A percentile compares a stretch with the other conserved stretches of the same genome.
Evolutionary conservation across 495 filamentous ascomycete genomes (phyloP).

Genomic region (Choiromyces venosus): DNA sequence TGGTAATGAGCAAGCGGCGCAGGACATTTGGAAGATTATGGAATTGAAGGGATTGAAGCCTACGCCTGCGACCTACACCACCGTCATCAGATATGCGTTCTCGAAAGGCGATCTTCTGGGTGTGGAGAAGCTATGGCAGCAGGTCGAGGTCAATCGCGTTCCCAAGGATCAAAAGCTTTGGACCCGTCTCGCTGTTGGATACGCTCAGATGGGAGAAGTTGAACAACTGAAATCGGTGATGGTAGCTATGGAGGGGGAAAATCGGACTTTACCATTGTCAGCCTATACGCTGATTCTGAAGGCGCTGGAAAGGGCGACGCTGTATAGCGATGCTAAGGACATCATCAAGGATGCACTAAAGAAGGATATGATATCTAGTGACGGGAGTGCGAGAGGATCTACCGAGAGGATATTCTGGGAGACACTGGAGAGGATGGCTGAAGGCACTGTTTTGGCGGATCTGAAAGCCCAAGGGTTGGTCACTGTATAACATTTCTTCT

Average conservation of each 20-base stretch:
- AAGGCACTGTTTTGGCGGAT: background rate
- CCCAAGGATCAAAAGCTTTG: constrained; percentile 58
- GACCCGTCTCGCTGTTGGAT: constrained; percentile 62
- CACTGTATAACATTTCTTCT: background rate
- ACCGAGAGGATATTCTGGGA: background rate
- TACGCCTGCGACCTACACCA: constrained; percentile 61
- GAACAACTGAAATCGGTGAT: constrained; percentile 37
- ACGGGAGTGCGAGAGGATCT: background rate
- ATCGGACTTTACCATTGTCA: constrained; percentile 13
- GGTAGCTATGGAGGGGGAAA: constrained; percentile 7
- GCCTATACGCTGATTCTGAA: constrained; percentile 27
- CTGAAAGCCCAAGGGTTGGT: constrained; percentile 1
- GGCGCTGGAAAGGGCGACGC: constrained; percentile 11
- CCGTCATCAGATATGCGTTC: constrained; percentile 65
- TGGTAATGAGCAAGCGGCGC: constrained; percentile 51
- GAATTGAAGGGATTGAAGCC: constrained; percentile 49
- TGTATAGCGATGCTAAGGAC: constrained; percentile 26
- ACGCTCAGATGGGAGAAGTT: constrained; percentile 49
- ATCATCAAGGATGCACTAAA: constrained; percentile 22
- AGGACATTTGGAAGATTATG: constrained; percentile 59
- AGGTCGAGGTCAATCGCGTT: constrained; percentile 42
- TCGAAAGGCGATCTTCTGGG: constrained; percentile 49
- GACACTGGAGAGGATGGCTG: background rate
- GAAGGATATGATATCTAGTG: constrained; percentile 1
- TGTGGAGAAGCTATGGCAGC: constrained; percentile 51